Base-by-base conservation (phyloP, 1,284 basidiomycete species). In the Melanopsichium pennsylvanicum region DNA sequence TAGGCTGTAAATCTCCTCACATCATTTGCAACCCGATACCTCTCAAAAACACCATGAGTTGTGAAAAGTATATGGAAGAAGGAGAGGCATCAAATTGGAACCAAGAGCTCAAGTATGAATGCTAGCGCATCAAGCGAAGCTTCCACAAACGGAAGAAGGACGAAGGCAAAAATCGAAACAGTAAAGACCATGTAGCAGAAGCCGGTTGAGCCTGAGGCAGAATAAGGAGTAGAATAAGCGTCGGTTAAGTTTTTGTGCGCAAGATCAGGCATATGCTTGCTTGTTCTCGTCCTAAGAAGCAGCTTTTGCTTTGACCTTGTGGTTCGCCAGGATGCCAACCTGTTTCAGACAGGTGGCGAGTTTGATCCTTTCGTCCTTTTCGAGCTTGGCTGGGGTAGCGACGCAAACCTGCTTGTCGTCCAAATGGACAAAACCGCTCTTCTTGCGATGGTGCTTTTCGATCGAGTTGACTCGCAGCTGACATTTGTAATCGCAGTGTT, bases 401-500 rank as follows among this genome's bases (percentile, higher is more conserved):
- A 68, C 42, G 41, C 64, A 68, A 15, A 68, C 32, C 11, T 58
- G 42, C 22, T 57, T 52, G 15, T 61, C 58, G 34, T 57, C 40
- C 33, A 68, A 29, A 10, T 51, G 21, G 16, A 68, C 64, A 21
- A 68, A 37, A 12, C 64, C 64, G 21, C 61, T 41, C 27, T 42
- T 55, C 22, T 49, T 57, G 18, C 64, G 36, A 19, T 57, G 29
- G 31, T 68, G 64, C 22, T 68, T 68, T 22, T 68, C 64, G 33
- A 68, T 34, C 37, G 58, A 61, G 23, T 26, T 31, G 10, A 48
- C 27, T 10, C 64, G 57, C 3, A 68, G 41, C 35, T 68, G 58
- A 19, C 64, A 68, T 25, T 56, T 55, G 64, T 68, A 68, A 19
- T 68, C 64, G 49, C 64, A 68, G 54, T 68, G 64, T 0, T 61